Base-by-base conservation (phyloP, 345 rosid species). In the Hibiscus mutabilis region DNA sequence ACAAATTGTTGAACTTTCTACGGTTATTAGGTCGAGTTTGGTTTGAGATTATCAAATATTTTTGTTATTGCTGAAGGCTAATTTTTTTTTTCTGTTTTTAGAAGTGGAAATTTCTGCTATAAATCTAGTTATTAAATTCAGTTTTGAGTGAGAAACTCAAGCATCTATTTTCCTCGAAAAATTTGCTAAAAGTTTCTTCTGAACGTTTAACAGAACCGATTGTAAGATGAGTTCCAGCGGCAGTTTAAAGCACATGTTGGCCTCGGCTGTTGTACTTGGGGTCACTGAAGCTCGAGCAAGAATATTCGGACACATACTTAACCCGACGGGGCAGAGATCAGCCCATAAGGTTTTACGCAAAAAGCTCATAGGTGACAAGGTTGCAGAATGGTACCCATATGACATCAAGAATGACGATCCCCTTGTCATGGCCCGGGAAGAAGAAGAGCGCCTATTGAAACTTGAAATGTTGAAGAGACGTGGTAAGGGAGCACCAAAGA, bases 391-490 rank as follows among this genome's bases (percentile, higher is more conserved):
- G 98, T 93, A 91, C 74, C 97, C 97, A 0, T 80, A 86, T 33
- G 98, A 91, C 60, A 84, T 89, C 64, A 84, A 82, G 79, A 80
- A 80, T 14, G 96, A 88, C 35, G 98, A 93, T 72, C 91, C 86
- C 42, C 85, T 77, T 14, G 74, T 87, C 78, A 75, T 87, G 90
- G 88, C 86, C 55, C 81, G 83, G 16, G 66, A 76, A 81, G 90
- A 93, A 78, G 80, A 93, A 84, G 89, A 81, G 89, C 94, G 91
- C 66, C 73, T 87, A 74, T 78, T 86, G n/a, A 89, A 86, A 79
- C 97, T 92, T 75, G 86, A 86, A 83, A 86, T 91, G 93, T 83
- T 87, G 84, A 90, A 90, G 80, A 86, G 95, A 62, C 90, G 93
- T 74, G 81, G 91, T 59, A 91, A 91, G 84, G 97, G 94, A 76